Evolutionary conservation across 768 basidiomycete genomes (phyloP).

Genomic region (Phallus indusiatus): DNA sequence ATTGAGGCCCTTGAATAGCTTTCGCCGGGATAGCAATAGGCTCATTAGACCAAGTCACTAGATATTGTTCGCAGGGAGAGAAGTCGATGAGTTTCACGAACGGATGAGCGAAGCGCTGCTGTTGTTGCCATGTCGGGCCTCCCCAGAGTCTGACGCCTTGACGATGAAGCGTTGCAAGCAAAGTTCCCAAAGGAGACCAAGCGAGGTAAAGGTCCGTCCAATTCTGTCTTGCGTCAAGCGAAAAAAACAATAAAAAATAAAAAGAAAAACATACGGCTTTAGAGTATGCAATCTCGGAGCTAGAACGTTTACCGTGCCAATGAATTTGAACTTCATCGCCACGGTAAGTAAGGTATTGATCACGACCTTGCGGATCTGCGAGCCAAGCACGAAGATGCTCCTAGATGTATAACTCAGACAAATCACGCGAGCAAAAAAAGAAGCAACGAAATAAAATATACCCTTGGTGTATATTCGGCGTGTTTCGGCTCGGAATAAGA

Average conservation of each 20-base stretch:
- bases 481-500: conserved; percentile 64
- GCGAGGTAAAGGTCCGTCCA: conserved; percentile 97
- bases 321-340: conserved; percentile 84
- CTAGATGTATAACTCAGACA: conserved; percentile 28
- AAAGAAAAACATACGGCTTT: conserved; percentile 50
- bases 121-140: conserved; percentile 79
- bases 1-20: conserved; percentile 71
- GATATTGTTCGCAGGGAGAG: conserved; percentile 91
- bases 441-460: conserved; percentile 23
- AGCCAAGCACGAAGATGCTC: conserved; percentile 96
- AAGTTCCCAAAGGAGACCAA: conserved; percentile 97
- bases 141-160: conserved; percentile 97
- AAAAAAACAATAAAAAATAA: neutral
- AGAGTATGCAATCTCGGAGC: conserved; percentile 65
- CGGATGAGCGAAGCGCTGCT: conserved; percentile 90
- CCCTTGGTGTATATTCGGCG: conserved; percentile 70
- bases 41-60: conserved; percentile 96
- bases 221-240: conserved; percentile 37
- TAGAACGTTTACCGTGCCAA: conserved; percentile 90
- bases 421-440: no score
- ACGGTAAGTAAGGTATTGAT: conserved; percentile 92
- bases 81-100: conserved; percentile 94
- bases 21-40: conserved; percentile 80
- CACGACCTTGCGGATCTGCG: conserved; percentile 83
- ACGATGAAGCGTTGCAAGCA: conserved; percentile 85